Evolutionary conservation across 2,329 filamentous ascomycete species (phyloP).

Genomic region (Harringtonia lauricola): DNA sequence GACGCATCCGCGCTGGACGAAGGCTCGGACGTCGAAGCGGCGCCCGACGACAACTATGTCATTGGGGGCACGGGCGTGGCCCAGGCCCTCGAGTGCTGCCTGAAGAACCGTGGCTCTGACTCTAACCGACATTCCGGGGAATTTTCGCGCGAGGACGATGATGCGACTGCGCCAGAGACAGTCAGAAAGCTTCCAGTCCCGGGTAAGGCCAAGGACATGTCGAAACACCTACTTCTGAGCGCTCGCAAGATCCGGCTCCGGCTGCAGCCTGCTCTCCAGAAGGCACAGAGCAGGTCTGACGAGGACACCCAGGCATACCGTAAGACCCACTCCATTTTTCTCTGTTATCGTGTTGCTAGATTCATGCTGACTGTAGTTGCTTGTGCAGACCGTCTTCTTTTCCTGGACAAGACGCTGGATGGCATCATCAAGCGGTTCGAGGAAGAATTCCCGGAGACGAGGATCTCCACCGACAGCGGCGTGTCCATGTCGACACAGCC

Average conservation of each 20-base stretch:
- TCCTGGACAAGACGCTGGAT: conserved; percentile 79
- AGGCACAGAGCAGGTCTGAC: conserved; percentile 55
- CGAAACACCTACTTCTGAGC: conserved; percentile 75
- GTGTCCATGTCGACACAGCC: conserved; percentile 14
- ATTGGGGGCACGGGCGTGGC: conserved; percentile 93
- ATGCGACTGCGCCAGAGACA: conserved; percentile 17
- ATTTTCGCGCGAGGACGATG: conserved; percentile 41
- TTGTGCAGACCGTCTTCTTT: conserved; percentile 58
- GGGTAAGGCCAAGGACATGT: conserved; percentile 80
- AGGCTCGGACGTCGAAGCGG: conserved; percentile 53
- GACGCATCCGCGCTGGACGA: conserved; percentile 37
- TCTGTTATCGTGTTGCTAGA: background rate
- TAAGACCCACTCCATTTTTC: conserved; percentile 29
- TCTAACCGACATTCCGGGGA: conserved; percentile 42
- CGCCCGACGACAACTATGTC: conserved; percentile 87
- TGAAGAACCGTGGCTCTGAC: conserved; percentile 67
- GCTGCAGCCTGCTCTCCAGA: conserved; percentile 71
- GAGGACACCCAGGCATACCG: conserved; percentile 66
- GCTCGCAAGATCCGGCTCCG: conserved; percentile 80
- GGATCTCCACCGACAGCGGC: conserved; percentile 28
- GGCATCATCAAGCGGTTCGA: conserved; percentile 94
- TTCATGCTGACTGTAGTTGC: background rate
- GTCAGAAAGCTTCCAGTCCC: conserved; percentile 20
- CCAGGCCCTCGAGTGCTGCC: conserved; percentile 81
- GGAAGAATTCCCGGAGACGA: conserved; percentile 87